Conservation (phyloP, 352 stramenopile species). For the Phytophthora lateralis region DNA sequence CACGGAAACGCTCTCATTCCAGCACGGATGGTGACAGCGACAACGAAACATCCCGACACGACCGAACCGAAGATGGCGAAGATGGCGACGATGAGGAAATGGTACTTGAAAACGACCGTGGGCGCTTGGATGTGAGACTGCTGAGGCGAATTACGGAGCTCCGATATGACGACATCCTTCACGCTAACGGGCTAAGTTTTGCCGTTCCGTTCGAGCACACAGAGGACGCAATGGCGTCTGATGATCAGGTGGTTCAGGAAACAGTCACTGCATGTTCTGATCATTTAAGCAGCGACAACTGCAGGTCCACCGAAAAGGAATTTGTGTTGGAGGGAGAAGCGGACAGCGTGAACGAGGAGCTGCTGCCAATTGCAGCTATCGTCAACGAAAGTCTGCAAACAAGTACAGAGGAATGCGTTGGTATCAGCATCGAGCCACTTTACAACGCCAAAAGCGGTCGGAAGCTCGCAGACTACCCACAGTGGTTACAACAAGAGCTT, state of each 20-base stretch:
- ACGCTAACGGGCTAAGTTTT: conserved; percentile 20
- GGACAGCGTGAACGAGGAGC: neutral
- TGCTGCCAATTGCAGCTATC: neutral
- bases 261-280: neutral
- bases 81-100: conserved; percentile 35
- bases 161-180: conserved; percentile 27
- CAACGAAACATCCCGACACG: conserved; percentile 12
- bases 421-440: conserved; percentile 1
- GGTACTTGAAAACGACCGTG: conserved; percentile 31
- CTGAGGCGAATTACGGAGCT: conserved; percentile 27
- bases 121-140: conserved; percentile 24
- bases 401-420: conserved; percentile 9
- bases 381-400: conserved; percentile 1
- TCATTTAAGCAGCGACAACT: neutral
- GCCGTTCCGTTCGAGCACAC: neutral
- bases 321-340: neutral
- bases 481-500: conserved; percentile 40
- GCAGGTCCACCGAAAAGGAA: conserved; percentile 9
- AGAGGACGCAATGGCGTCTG: neutral
- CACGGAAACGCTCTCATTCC: conserved; percentile 5
- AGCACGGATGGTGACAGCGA: conserved; percentile 22
- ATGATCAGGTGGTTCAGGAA: conserved; percentile 2
- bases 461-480: conserved; percentile 28
- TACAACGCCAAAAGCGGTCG: neutral
- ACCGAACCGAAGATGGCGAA: conserved; percentile 3